Percentiles rank a stretch among this genome's conserved stretches.
phyloP scores from a whole-genome alignment of 1,284 basidiomycete genomes.

The Rhodotorula sp. region DNA sequence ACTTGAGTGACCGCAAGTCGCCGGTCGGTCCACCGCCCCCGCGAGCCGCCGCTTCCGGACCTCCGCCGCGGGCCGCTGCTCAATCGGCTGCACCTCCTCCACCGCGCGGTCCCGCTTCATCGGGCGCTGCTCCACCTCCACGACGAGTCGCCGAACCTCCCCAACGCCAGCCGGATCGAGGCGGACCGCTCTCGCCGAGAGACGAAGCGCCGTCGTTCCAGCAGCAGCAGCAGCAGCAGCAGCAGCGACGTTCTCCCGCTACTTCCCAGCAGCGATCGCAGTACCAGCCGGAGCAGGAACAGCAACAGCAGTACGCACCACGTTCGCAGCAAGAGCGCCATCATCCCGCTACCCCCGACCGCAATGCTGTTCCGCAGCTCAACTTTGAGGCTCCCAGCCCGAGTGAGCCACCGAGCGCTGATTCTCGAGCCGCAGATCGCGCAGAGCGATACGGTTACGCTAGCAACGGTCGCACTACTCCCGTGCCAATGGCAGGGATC shows the following conservation, averaged over 20 bases:
- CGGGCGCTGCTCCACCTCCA: not conserved
- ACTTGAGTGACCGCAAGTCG: not conserved
- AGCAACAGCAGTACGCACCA: not conserved
- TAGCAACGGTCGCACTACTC: slow-evolving; percentile 1
- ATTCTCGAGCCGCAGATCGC: not conserved
- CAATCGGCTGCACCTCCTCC: not conserved
- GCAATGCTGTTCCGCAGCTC: slow-evolving; percentile 14
- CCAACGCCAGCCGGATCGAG: not conserved
- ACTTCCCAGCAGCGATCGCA: slow-evolving; percentile 1
- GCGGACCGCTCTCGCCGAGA: not conserved
- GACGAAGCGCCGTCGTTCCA: not conserved
- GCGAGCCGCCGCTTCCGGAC: not conserved
- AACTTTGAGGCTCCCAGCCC: slow-evolving; percentile 26
- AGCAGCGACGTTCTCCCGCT: not conserved
- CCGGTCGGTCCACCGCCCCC: not conserved
- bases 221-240: slow-evolving; percentile 3
- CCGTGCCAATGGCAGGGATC: slow-evolving; percentile 17
- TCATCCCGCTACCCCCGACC: slow-evolving; percentile 1
- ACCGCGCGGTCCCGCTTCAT: not conserved
- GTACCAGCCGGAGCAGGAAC: not conserved
- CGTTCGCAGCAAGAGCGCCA: not conserved
- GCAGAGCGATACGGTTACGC: not conserved
- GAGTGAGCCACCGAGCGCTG: not conserved
- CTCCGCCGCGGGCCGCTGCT: not conserved
- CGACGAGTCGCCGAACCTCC: not conserved